Conservation (phyloP, 129 eudicot genomes). For the Centella asiatica region DNA sequence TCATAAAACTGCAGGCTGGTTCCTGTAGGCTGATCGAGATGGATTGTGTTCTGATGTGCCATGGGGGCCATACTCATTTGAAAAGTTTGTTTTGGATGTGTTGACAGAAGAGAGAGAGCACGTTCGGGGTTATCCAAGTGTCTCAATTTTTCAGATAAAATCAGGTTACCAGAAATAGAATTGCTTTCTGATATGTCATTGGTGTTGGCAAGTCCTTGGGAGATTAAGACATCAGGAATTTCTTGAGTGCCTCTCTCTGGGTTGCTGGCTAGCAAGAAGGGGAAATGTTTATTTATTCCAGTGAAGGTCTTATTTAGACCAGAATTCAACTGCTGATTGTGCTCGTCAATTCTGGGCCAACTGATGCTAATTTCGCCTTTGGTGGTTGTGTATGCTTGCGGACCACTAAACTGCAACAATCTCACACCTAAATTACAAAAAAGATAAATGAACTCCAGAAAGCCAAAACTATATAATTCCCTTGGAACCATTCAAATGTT, state of each 20-base stretch:
- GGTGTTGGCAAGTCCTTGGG: not conserved
- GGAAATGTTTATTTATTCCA: constrained; percentile 10
- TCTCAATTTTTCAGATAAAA: constrained; percentile 2
- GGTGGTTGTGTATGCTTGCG: not conserved
- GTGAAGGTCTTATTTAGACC: not conserved
- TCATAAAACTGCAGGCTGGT: constrained; percentile 3
- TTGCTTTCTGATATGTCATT: constrained; percentile 3
- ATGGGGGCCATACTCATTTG: not conserved
- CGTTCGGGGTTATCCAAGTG: constrained; percentile 9
- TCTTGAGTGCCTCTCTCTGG: not conserved
- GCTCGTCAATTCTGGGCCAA: constrained; percentile 6
- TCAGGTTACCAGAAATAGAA: not conserved
- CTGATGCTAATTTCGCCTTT: constrained; percentile 2
- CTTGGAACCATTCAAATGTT: not conserved
- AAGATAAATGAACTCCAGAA: not conserved
- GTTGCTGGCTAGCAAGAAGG: constrained; percentile 4
- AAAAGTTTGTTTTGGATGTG: not conserved
- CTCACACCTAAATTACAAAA: constrained; percentile 1
- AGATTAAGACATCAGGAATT: not conserved
- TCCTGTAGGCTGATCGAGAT: not conserved
- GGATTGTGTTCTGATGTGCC: not conserved
- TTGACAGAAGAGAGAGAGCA: constrained; percentile 27
- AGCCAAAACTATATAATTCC: not conserved
- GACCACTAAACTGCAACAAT: constrained; percentile 13
- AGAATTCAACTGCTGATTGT: constrained; percentile 3